Percentiles rank a stretch among this genome's conserved stretches.
Evolutionary conservation across 2,329 filamentous ascomycete genomes (phyloP).

Genomic region (Arthrobotrys sphaeroides): DNA sequence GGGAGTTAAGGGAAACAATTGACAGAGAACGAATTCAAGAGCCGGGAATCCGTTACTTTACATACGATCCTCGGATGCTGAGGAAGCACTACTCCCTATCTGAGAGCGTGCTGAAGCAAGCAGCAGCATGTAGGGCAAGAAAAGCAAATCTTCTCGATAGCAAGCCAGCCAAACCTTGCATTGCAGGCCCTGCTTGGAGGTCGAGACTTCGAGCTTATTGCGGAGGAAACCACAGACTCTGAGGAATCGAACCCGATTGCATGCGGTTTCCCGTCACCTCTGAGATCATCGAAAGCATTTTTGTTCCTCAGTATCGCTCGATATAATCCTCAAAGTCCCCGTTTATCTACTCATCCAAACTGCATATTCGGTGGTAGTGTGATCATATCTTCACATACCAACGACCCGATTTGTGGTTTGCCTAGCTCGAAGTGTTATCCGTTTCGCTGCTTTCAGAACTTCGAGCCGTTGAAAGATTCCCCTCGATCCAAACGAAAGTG

Average conservation of each 20-base stretch:
- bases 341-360: slow-evolving; percentile 34
- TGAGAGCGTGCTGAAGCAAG: slow-evolving; percentile 3
- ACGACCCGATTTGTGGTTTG: slow-evolving; percentile 4
- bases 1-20: background rate
- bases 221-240: slow-evolving; percentile 8
- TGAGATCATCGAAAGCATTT: slow-evolving; percentile 16
- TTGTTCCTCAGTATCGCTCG: background rate
- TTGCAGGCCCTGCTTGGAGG: slow-evolving; percentile 27
- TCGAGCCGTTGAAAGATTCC: slow-evolving; percentile 40
- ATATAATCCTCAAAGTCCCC: slow-evolving; percentile 43
- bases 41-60: slow-evolving; percentile 24
- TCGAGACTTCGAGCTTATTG: slow-evolving; percentile 40
- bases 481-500: slow-evolving; percentile 15
- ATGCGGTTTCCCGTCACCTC: slow-evolving; percentile 21
- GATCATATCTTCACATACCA: slow-evolving; percentile 38
- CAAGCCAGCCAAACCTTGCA: slow-evolving; percentile 10
- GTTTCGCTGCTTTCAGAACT: slow-evolving; percentile 45
- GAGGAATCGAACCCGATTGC: slow-evolving; percentile 41
- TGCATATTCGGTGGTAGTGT: slow-evolving; percentile 18
- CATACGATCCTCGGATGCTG: slow-evolving; percentile 10
- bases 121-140: slow-evolving; percentile 35
- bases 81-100: background rate
- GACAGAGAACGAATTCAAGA: background rate
- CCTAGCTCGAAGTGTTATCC: slow-evolving; percentile 1
- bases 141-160: slow-evolving; percentile 26